phyloP scores from a whole-genome alignment of 257 asterid genomes.

The Ocimum tenuiflorum region DNA sequence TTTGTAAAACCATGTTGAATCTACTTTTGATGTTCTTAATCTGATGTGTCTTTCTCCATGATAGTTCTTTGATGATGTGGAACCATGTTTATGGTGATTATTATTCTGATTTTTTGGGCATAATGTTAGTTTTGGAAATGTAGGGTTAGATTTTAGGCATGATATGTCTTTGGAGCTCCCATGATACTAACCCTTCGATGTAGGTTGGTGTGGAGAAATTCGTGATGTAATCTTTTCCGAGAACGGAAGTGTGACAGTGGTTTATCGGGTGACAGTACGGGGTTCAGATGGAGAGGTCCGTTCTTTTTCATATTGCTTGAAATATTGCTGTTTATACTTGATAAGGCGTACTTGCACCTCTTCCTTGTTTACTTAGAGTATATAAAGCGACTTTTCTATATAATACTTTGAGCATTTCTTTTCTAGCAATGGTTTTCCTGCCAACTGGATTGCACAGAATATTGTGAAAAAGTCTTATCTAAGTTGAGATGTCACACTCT shows the following conservation, averaged over 20 bases:
- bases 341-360: neutral
- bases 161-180: neutral
- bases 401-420: neutral
- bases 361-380: neutral
- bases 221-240: constrained; percentile 88
- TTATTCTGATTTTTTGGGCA: neutral
- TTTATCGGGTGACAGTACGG: constrained; percentile 82
- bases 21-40: neutral
- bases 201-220: constrained; percentile 99
- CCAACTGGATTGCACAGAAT: neutral
- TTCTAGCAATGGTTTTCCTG: neutral
- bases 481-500: neutral
- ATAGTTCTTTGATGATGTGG: neutral
- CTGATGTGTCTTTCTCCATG: constrained; percentile 1
- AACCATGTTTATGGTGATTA: neutral
- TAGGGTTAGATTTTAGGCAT: constrained; percentile 1
- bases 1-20: neutral
- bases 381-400: neutral
- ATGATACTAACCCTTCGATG: constrained; percentile 6
- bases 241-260: constrained; percentile 85
- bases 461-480: neutral
- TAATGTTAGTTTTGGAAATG: neutral
- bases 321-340: neutral
- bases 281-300: constrained; percentile 97
- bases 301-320: constrained; percentile 8